These are phyloP conservation scores for Mallotus nudiflorus DNA, from an alignment of 345 rosid genomes.

Conservation along the genomic window DNA sequence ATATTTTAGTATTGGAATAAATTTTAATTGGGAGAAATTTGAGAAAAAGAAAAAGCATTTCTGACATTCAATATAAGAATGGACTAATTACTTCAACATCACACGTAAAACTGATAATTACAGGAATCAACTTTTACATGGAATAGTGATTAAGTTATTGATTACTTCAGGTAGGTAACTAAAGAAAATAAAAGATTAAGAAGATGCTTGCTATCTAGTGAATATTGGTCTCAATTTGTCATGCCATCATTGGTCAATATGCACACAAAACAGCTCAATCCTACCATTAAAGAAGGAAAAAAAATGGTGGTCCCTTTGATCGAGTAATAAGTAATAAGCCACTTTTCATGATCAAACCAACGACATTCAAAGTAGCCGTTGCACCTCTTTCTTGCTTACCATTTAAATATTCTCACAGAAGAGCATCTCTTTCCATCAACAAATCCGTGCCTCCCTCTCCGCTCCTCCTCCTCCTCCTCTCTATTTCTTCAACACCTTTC, in stretches of 20 bases:
- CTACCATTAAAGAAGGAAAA: neutral
- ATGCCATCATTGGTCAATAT: too few species aligned
- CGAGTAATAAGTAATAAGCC: neutral
- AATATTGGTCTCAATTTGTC: neutral
- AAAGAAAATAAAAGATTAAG: neutral
- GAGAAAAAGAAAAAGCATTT: too few species aligned
- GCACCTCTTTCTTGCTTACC: conserved; percentile 31
- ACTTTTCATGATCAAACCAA: conserved; percentile 7
- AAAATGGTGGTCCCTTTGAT: conserved; percentile 2
- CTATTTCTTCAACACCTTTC: neutral
- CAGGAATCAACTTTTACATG: too few species aligned
- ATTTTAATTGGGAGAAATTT: too few species aligned
- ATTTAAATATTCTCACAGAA: conserved; percentile 28
- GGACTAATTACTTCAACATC: too few species aligned
- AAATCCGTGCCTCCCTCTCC: conserved; percentile 40
- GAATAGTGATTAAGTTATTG: neutral
- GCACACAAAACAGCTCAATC: conserved; percentile 10
- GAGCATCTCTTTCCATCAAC: conserved; percentile 21
- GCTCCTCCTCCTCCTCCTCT: neutral
- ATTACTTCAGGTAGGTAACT: neutral
- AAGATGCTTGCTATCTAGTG: neutral
- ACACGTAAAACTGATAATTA: too few species aligned
- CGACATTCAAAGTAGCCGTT: conserved; percentile 78
- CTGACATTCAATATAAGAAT: too few species aligned
- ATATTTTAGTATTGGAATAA: too few species aligned